Conservation (phyloP, 352 stramenopile species). For the Globisporangium barbulae region DNA sequence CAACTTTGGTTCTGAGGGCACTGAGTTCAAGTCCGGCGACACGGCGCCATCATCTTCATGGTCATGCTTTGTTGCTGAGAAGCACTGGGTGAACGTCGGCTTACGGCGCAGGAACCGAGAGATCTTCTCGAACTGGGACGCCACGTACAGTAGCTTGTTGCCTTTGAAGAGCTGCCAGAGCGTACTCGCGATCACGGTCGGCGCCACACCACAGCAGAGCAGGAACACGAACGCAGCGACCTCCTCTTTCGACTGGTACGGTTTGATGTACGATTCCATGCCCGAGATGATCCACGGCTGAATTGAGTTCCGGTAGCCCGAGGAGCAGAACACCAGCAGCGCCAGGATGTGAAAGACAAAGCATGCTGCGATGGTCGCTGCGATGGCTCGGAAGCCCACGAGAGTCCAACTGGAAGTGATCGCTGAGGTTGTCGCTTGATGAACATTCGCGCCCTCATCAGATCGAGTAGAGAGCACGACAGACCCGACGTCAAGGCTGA, state of each 20-base stretch:
- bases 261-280: slow-evolving; percentile 18
- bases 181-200: slow-evolving; percentile 9
- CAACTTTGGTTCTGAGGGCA: neutral
- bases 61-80: neutral
- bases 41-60: neutral
- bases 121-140: neutral
- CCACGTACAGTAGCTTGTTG: slow-evolving; percentile 5
- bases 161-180: slow-evolving; percentile 20
- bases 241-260: slow-evolving; percentile 17
- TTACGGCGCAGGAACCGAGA: slow-evolving; percentile 22
- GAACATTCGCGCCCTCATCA: neutral
- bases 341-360: slow-evolving; percentile 14
- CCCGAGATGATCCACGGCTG: slow-evolving; percentile 17
- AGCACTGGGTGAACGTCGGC: slow-evolving; percentile 12
- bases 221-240: slow-evolving; percentile 27
- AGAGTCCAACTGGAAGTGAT: neutral
- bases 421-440: neutral
- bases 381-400: neutral
- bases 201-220: slow-evolving; percentile 17
- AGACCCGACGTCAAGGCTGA: neutral
- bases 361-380: slow-evolving; percentile 17
- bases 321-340: slow-evolving; percentile 26
- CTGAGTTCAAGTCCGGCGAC: neutral
- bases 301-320: slow-evolving; percentile 19
- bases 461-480: slow-evolving; percentile 3